Conservation (phyloP, 2,329 filamentous ascomycete species). For the Apiospora phragmitis region DNA sequence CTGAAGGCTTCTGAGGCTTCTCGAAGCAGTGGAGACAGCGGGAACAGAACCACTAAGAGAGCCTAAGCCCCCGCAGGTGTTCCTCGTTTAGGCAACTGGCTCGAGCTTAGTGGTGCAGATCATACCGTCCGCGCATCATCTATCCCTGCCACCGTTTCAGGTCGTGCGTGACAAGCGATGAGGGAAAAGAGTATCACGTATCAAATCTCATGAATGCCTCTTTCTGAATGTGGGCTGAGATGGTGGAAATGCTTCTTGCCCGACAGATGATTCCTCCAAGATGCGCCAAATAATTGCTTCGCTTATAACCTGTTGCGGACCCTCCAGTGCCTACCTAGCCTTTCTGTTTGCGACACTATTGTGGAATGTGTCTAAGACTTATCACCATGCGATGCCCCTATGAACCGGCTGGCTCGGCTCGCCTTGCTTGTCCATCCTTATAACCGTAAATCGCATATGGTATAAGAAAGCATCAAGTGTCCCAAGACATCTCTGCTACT, state of each 20-base stretch:
- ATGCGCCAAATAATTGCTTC: neutral
- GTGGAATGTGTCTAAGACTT: neutral
- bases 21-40: conserved; percentile 1
- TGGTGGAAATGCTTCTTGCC: neutral
- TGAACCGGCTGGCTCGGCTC: neutral
- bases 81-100: neutral
- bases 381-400: neutral
- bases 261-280: neutral
- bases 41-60: neutral
- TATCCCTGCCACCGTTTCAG: conserved; percentile 2
- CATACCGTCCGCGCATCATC: neutral
- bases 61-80: neutral
- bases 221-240: neutral
- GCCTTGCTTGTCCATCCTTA: neutral
- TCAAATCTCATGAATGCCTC: neutral
- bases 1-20: neutral
- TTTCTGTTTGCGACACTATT: neutral
- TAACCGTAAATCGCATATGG: neutral
- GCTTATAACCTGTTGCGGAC: neutral
- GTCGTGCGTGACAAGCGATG: neutral
- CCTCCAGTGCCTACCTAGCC: neutral
- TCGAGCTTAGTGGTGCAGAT: neutral
- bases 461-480: neutral
- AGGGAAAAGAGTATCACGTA: neutral
- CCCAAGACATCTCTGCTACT: neutral